phyloP scores from a whole-genome alignment of 495 filamentous ascomycete species.

The Terfezia boudieri region DNA sequence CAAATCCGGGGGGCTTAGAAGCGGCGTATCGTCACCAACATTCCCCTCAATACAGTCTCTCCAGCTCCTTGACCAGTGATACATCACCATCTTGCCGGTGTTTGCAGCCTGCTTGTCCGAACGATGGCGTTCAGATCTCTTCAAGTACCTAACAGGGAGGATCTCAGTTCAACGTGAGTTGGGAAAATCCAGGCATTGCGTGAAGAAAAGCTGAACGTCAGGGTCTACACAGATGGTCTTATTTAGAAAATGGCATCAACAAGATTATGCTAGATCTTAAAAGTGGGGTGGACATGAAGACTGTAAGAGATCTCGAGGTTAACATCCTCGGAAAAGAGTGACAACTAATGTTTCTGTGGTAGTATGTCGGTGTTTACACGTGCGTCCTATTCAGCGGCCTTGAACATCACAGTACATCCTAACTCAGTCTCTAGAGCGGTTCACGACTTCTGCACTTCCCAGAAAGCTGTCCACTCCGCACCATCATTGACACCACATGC shows the following conservation, averaged over 20 bases:
- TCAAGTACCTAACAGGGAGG: conserved; percentile 44
- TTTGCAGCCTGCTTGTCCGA: background rate
- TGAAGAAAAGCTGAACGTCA: conserved; percentile 3
- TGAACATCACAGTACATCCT: background rate
- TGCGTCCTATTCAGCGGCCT: conserved; percentile 22
- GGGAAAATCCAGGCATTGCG: too few relatives aligned
- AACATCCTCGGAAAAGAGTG: too few relatives aligned
- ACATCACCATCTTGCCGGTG: background rate
- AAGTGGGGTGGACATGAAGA: conserved; percentile 77
- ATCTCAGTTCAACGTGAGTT: conserved; percentile 61
- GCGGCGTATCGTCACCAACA: too few relatives aligned
- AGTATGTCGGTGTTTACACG: conserved; percentile 99
- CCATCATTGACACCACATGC: conserved; percentile 19
- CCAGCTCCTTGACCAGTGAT: too few relatives aligned
- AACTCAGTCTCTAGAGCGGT: conserved; percentile 39
- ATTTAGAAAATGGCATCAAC: conserved; percentile 66
- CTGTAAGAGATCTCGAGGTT: conserved; percentile 29
- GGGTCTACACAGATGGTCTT: conserved; percentile 44
- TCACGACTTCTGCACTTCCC: conserved; percentile 97
- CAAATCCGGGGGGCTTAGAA: too few relatives aligned
- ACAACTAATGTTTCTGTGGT: conserved; percentile 15
- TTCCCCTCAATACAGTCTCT: too few relatives aligned
- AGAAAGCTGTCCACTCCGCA: conserved; percentile 48
- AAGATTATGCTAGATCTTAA: conserved; percentile 83
- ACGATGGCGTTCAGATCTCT: background rate